Percentiles rank a stretch among this genome's conserved stretches.
phyloP scores from a whole-genome alignment of 2,329 filamentous ascomycete genomes.

The Chrysoporthe deuterocubensis region DNA sequence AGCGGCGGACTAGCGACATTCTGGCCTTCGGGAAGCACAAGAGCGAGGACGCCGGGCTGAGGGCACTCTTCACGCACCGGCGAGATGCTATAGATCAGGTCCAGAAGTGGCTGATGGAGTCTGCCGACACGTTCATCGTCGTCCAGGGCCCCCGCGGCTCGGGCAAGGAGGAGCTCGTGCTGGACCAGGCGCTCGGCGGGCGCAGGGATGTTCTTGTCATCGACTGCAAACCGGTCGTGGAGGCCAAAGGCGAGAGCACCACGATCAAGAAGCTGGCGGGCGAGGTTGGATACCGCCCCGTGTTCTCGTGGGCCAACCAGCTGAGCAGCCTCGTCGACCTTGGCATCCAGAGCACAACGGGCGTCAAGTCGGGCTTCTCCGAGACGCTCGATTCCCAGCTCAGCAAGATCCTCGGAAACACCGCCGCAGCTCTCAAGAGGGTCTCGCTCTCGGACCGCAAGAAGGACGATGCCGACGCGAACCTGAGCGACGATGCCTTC shows the following conservation, averaged over 20 bases:
- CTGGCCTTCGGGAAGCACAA: constrained; percentile 62
- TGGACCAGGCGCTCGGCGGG: constrained; percentile 80
- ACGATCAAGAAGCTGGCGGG: constrained; percentile 82
- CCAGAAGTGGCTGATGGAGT: constrained; percentile 84
- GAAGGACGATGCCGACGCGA: constrained; percentile 74
- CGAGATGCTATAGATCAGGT: constrained; percentile 82
- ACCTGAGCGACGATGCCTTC: constrained; percentile 81
- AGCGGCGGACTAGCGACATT: constrained; percentile 69
- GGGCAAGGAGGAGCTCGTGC: constrained; percentile 84
- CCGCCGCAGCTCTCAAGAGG: constrained; percentile 75
- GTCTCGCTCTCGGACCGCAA: constrained; percentile 73
- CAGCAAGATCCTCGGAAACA: constrained; percentile 86
- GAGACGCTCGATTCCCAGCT: constrained; percentile 90
- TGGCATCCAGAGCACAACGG: constrained; percentile 90
- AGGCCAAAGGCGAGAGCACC: constrained; percentile 83
- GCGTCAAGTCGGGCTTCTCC: constrained; percentile 91
- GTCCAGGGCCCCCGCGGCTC: constrained; percentile 91
- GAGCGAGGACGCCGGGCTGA: constrained; percentile 70
- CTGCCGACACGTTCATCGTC: constrained; percentile 88
- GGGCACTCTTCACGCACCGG: constrained; percentile 86
- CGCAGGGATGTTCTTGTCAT: constrained; percentile 80
- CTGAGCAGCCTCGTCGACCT: constrained; percentile 91
- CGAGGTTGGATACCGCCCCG: constrained; percentile 86
- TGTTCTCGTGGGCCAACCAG: constrained; percentile 97
- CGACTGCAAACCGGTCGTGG: constrained; percentile 92